Conservation (phyloP, 768 basidiomycete genomes). For the Suillus placidus region DNA sequence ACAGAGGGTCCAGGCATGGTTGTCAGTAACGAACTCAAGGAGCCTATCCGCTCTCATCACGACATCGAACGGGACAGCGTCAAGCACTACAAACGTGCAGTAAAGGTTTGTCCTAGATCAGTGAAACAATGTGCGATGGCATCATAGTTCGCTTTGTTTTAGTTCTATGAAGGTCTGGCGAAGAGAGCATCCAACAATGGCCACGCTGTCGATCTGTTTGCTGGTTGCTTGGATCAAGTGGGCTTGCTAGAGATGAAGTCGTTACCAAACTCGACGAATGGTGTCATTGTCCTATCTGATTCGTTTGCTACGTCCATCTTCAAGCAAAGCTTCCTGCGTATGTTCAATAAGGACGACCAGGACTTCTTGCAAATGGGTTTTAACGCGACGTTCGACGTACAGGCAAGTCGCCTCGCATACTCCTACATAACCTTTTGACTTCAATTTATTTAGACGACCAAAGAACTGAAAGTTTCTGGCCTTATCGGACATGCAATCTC, state of each 20-base stretch:
- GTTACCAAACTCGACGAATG: conserved; percentile 93
- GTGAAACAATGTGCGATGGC: neutral
- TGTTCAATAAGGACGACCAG: conserved; percentile 91
- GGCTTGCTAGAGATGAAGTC: conserved; percentile 98
- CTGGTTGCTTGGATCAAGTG: conserved; percentile 97
- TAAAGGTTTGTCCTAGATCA: conserved; percentile 64
- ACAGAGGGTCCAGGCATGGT: conserved; percentile 98
- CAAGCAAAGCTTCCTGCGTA: conserved; percentile 94
- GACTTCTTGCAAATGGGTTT: conserved; percentile 96
- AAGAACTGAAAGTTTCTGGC: conserved; percentile 97
- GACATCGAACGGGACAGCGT: conserved; percentile 97
- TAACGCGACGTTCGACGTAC: conserved; percentile 98
- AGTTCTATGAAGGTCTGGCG: conserved; percentile 96
- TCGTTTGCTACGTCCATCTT: conserved; percentile 98
- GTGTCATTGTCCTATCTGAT: conserved; percentile 93
- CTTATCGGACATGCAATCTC: conserved; percentile 98
- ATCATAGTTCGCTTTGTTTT: conserved; percentile 9
- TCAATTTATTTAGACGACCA: conserved; percentile 72
- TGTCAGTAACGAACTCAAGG: conserved; percentile 92
- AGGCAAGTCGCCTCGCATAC: conserved; percentile 49
- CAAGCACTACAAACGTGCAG: conserved; percentile 96
- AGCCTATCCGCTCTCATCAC: conserved; percentile 97
- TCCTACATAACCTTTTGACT: conserved; percentile 1
- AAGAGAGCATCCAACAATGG: conserved; percentile 94
- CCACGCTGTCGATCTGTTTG: conserved; percentile 93